Evolutionary conservation across 345 rosid species (phyloP).

Genomic region (Eucalyptus cladocalyx): DNA sequence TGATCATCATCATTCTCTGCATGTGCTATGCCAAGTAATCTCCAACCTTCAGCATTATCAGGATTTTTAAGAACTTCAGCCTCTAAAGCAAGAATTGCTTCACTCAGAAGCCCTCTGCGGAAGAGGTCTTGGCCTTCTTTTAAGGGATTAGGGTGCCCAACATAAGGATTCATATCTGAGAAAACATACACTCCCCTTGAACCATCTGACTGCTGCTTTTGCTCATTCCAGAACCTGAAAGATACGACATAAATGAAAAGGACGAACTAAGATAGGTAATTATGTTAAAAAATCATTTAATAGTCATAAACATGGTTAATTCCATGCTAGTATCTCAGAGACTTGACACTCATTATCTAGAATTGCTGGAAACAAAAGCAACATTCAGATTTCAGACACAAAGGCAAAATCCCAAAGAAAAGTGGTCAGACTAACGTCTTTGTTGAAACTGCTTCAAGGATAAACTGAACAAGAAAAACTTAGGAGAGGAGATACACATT

Average conservation of each 20-base stretch:
- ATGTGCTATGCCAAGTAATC: slow-evolving; percentile 95
- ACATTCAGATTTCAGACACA: background rate
- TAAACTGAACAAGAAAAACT: background rate
- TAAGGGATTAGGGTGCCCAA: slow-evolving; percentile 92
- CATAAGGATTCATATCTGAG: slow-evolving; percentile 99
- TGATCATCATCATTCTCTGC: slow-evolving; percentile 99
- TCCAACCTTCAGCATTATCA: slow-evolving; percentile 98
- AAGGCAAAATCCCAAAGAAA: background rate
- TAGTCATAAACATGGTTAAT: background rate
- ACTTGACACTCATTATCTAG: background rate
- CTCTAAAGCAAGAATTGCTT: slow-evolving; percentile 98
- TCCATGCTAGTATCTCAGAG: background rate
- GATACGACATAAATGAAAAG: background rate
- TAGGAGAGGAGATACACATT: background rate
- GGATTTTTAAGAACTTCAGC: slow-evolving; percentile 98
- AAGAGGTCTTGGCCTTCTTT: slow-evolving; percentile 96
- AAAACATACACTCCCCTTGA: slow-evolving; percentile 91
- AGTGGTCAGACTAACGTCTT: background rate
- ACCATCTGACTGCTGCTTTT: slow-evolving; percentile 50
- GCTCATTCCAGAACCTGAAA: slow-evolving; percentile 62
- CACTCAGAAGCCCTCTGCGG: slow-evolving; percentile 97
- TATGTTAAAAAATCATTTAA: background rate
- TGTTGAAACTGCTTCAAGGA: background rate
- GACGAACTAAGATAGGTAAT: background rate
- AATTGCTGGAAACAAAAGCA: background rate